Evolutionary conservation across 192 early-diverging fungal genomes (phyloP).

Genomic region (Dissophora globulifera): DNA sequence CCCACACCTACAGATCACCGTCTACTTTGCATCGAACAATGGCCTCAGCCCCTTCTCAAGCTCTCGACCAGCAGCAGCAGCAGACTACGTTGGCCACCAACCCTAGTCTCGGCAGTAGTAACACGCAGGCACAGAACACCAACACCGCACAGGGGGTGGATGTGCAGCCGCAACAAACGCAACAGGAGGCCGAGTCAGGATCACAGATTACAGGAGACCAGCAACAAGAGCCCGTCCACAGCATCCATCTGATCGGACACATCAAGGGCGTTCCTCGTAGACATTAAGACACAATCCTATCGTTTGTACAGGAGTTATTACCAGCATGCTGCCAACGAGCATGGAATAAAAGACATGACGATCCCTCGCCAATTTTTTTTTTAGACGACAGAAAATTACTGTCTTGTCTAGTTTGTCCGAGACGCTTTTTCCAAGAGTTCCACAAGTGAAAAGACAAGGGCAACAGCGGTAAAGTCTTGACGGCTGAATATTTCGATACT

Average conservation of each 20-base stretch:
- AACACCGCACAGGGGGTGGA: no score
- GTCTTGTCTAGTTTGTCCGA: no score
- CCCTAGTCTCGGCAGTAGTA: neutral
- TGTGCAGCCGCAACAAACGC: no score
- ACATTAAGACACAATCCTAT: constrained; percentile 1
- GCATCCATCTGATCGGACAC: constrained; percentile 34
- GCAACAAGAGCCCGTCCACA: constrained; percentile 36
- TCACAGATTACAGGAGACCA: neutral
- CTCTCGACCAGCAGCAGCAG: constrained; percentile 5
- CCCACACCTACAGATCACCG: neutral
- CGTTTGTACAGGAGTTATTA: no score
- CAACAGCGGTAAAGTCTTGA: no score
- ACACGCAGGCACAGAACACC: neutral
- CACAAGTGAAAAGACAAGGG: no score
- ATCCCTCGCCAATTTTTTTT: neutral
- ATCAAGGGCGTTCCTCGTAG: constrained; percentile 40
- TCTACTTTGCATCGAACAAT: neutral
- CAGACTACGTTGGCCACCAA: no score
- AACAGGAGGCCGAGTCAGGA: no score
- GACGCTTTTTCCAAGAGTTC: no score
- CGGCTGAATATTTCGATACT: no score
- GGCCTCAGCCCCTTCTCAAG: neutral
- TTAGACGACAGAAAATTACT: no score
- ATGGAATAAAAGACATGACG: neutral
- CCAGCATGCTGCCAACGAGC: no score